These are phyloP conservation scores for Melanopsichium pennsylvanicum DNA, from an alignment of 1,284 basidiomycete species.

Conservation along the genomic window DNA sequence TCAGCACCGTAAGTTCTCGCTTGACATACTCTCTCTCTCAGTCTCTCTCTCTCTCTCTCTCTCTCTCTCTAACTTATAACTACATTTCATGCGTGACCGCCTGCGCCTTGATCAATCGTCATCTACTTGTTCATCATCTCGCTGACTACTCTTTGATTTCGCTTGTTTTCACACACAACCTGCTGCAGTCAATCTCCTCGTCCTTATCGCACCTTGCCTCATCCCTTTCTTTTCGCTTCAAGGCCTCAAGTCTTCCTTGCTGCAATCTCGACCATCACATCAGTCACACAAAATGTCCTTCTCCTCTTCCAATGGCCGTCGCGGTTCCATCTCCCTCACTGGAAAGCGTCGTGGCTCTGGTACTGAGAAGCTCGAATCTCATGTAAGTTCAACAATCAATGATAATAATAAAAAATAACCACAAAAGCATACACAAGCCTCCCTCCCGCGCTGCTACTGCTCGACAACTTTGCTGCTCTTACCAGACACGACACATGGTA, in stretches of 20 bases:
- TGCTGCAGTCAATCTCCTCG: too few species aligned
- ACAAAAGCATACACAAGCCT: neutral
- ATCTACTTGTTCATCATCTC: too few species aligned
- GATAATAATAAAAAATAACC: neutral
- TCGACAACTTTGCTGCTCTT: neutral
- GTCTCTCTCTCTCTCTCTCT: neutral
- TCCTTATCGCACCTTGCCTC: too few species aligned
- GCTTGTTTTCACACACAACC: too few species aligned
- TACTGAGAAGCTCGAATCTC: slow-evolving; percentile 53
- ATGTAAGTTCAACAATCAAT: slow-evolving; percentile 38
- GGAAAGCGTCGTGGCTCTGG: slow-evolving; percentile 54
- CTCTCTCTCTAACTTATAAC: neutral
- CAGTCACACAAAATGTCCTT: slow-evolving; percentile 26
- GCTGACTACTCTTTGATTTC: too few species aligned
- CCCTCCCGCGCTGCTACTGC: neutral
- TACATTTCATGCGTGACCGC: too few species aligned
- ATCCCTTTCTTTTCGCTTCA: too few species aligned
- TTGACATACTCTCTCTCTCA: neutral
- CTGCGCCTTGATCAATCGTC: too few species aligned
- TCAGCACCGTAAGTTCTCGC: neutral
- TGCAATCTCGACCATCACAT: neutral
- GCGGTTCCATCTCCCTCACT: slow-evolving; percentile 42
- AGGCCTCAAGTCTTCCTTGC: neutral
- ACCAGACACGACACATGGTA: too few species aligned
- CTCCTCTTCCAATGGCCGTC: slow-evolving; percentile 37